Evolutionary conservation across 768 basidiomycete genomes (phyloP).

Genomic region (Pleurotus ostreatus): DNA sequence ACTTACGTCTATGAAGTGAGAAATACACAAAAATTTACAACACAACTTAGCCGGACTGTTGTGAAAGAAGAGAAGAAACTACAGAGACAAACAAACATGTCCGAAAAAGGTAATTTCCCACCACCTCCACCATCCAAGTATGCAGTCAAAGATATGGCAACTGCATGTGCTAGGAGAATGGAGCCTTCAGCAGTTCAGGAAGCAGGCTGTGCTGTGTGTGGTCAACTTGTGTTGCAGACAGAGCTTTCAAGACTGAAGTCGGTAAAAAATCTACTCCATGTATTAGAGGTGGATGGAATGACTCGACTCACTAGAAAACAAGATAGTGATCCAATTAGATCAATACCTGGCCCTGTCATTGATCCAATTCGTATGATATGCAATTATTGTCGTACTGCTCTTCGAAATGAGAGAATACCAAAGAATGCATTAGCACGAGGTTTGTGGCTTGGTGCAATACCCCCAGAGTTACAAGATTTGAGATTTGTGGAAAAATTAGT

Average conservation of each 20-base stretch:
- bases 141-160: background rate
- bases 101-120: too few relatives aligned
- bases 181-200: background rate
- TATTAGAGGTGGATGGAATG: background rate
- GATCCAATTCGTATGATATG: background rate
- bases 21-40: background rate
- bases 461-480: constrained; percentile 16
- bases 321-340: background rate
- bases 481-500: constrained; percentile 19
- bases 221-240: background rate
- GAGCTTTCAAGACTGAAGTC: background rate
- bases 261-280: background rate
- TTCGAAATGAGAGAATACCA: constrained; percentile 11
- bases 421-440: constrained; percentile 24
- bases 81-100: background rate
- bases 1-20: background rate
- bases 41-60: background rate
- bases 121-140: background rate
- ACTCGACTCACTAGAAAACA: background rate
- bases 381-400: constrained; percentile 1
- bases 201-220: constrained; percentile 4
- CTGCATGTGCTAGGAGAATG: background rate
- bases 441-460: constrained; percentile 27
- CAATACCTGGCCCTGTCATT: background rate
- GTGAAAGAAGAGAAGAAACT: too few relatives aligned